Percentiles rank a stretch among this genome's conserved stretches.
Conservation (phyloP, 192 early-diverging fungal genomes). For the Podila verticillata region DNA sequence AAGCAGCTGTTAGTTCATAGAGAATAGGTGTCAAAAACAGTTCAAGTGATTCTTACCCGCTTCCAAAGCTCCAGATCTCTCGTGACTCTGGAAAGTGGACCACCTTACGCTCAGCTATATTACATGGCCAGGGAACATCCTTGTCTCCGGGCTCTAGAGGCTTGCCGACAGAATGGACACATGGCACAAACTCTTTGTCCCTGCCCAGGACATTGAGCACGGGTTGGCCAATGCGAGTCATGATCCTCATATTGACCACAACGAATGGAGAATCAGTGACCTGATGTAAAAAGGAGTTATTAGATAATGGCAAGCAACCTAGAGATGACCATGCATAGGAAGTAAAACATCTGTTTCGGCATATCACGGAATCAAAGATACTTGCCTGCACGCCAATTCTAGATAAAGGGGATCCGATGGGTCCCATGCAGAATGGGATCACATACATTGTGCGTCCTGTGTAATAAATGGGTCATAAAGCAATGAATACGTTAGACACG, state of each 20-base stretch:
- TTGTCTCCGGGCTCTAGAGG: conserved; percentile 47
- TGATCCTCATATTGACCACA: conserved; percentile 48
- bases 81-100: conserved; percentile 51
- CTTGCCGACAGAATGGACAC: conserved; percentile 50
- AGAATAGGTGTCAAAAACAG: background rate
- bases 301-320: background rate
- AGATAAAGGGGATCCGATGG: conserved; percentile 40
- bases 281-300: background rate
- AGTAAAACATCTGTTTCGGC: background rate
- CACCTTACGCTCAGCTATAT: conserved; percentile 43
- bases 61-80: conserved; percentile 52
- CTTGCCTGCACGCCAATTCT: conserved; percentile 45
- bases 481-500: background rate
- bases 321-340: background rate
- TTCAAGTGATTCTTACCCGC: conserved; percentile 16
- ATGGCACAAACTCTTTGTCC: conserved; percentile 49
- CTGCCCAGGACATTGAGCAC: conserved; percentile 40
- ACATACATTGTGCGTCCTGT: conserved; percentile 48
- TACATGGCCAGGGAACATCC: conserved; percentile 45
- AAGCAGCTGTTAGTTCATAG: background rate
- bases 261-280: conserved; percentile 49
- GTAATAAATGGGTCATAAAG: background rate
- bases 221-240: conserved; percentile 44
- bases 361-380: background rate
- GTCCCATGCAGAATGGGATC: conserved; percentile 46